Evolutionary conservation across 2,329 filamentous ascomycete species (phyloP).

Genomic region (Escovopsis sp.): DNA sequence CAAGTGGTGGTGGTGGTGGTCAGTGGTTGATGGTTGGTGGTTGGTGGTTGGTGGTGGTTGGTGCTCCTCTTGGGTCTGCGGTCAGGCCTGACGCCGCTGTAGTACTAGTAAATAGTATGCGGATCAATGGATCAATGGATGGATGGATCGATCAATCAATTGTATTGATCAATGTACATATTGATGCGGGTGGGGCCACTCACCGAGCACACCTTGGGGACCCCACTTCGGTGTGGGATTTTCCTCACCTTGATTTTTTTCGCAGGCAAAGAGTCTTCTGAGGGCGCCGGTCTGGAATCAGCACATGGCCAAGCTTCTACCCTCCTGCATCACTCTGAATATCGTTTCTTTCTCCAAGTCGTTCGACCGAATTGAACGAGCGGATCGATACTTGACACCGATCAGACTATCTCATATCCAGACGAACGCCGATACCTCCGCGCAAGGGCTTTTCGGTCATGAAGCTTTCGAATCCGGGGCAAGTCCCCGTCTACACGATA

Average conservation of each 20-base stretch:
- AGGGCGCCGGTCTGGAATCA: too few species aligned
- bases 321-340: not conserved
- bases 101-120: too few species aligned
- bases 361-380: not conserved
- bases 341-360: too few species aligned
- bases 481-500: constrained; percentile 87
- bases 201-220: constrained; percentile 6
- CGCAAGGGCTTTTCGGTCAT: constrained; percentile 27
- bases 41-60: constrained; percentile 1
- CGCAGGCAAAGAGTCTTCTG: not conserved
- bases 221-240: constrained; percentile 1
- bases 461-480: constrained; percentile 71
- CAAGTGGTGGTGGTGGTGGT: too few species aligned
- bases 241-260: constrained; percentile 9
- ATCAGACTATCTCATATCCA: too few species aligned
- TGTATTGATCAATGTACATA: not conserved
- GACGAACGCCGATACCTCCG: too few species aligned
- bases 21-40: too few species aligned
- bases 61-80: constrained; percentile 2
- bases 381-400: not conserved
- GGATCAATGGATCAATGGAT: too few species aligned
- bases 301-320: not conserved
- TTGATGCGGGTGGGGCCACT: constrained; percentile 4
- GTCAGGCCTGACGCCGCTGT: constrained; percentile 5
- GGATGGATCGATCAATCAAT: too few species aligned